Percentiles rank a stretch among this genome's conserved stretches.
Evolutionary conservation across 192 early-diverging fungal species (phyloP).

Genomic region (Coemansia guatemalensis): DNA sequence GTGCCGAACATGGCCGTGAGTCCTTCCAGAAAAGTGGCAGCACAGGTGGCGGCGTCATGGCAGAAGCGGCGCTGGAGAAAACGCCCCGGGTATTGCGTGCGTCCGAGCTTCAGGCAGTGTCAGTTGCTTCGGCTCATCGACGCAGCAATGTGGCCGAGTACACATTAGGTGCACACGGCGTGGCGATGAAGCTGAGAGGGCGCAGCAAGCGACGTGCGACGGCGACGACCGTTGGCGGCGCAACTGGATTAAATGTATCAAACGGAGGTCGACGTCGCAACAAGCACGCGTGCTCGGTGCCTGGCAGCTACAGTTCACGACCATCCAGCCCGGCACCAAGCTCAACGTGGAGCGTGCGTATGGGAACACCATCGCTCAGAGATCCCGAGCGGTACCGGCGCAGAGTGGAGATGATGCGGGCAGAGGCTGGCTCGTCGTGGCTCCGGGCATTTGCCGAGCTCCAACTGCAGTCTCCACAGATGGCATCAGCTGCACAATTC

Average conservation of each 20-base stretch:
- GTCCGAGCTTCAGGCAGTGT: constrained; percentile 42
- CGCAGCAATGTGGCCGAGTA: constrained; percentile 22
- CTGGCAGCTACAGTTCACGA: constrained; percentile 29
- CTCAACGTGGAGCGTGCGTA: constrained; percentile 27
- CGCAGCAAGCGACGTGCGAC: constrained; percentile 33
- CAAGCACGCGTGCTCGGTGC: constrained; percentile 24
- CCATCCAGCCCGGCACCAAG: constrained; percentile 30
- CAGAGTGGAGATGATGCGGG: constrained; percentile 53
- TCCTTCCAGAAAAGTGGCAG: background rate
- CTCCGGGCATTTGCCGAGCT: constrained; percentile 53
- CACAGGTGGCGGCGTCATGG: background rate
- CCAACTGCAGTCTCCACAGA: constrained; percentile 22
- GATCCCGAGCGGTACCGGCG: constrained; percentile 53
- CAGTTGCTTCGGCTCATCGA: constrained; percentile 24
- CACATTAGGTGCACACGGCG: constrained; percentile 7
- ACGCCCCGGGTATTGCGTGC: constrained; percentile 34
- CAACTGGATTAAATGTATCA: background rate
- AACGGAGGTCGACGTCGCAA: background rate
- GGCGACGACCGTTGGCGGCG: constrained; percentile 18
- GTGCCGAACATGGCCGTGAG: background rate
- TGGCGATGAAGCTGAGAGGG: constrained; percentile 18
- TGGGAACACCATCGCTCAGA: constrained; percentile 6
- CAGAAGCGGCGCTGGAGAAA: constrained; percentile 18
- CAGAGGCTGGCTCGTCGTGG: constrained; percentile 52
- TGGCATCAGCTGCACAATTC: constrained; percentile 23